A percentile compares a stretch with the other conserved stretches of the same genome.
Conservation (phyloP, 176 grass and related monocot genomes). For the Oryza brachyantha region DNA sequence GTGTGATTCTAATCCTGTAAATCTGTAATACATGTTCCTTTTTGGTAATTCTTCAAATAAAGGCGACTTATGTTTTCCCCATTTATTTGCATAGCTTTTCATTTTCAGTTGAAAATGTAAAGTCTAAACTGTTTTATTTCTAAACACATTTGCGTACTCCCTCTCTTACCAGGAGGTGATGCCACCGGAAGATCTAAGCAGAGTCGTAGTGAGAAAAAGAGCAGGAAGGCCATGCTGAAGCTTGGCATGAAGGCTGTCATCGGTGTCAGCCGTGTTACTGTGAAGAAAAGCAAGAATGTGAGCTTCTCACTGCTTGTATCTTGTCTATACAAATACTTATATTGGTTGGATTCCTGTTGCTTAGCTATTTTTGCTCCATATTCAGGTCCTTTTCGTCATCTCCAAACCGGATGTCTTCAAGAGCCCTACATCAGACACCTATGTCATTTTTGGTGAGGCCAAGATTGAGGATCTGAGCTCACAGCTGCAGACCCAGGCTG, state of each 20-base stretch:
- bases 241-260: constrained; percentile 75
- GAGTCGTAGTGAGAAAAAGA: constrained; percentile 79
- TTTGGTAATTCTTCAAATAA: background rate
- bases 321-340: no score
- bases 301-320: no score
- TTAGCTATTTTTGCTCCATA: background rate
- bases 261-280: constrained; percentile 73
- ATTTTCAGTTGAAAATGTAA: background rate
- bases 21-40: no score
- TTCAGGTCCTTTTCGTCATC: constrained; percentile 63
- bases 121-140: background rate
- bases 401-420: constrained; percentile 79
- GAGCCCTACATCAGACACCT: constrained; percentile 66
- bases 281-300: constrained; percentile 84
- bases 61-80: no score
- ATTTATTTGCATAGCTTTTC: background rate
- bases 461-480: constrained; percentile 70
- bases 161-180: constrained; percentile 47
- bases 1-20: background rate
- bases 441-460: constrained; percentile 72
- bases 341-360: background rate
- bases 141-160: background rate
- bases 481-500: constrained; percentile 55
- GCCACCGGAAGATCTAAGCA: constrained; percentile 68
- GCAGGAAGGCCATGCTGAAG: constrained; percentile 78